phyloP scores from a whole-genome alignment of 192 early-diverging fungal genomes.

The Geranomyces variabilis region DNA sequence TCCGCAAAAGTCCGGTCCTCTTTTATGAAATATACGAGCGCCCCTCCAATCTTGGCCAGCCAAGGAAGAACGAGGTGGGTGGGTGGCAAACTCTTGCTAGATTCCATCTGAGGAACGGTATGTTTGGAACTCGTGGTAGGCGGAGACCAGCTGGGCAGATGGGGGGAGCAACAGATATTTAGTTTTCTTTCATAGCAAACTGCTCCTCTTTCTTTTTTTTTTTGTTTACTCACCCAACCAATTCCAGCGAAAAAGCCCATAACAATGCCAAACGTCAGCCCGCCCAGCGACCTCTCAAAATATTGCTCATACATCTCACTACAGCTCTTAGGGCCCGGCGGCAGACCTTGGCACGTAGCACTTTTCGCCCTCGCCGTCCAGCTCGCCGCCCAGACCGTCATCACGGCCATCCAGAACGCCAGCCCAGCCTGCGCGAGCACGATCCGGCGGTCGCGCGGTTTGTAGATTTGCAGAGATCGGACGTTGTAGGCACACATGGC shows the following conservation, averaged over 20 bases:
- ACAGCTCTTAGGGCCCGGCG: neutral
- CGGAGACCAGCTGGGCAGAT: no score
- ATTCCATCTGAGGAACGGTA: no score
- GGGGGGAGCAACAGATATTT: no score
- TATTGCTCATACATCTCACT: neutral
- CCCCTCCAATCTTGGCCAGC: no score
- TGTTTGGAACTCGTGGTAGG: no score
- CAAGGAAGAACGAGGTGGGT: no score
- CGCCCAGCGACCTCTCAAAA: neutral
- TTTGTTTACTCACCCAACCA: conserved; percentile 19
- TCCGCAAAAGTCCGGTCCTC: no score
- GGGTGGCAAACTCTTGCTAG: no score
- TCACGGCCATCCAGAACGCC: neutral
- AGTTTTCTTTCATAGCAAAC: no score
- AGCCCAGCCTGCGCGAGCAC: neutral
- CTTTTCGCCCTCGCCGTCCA: neutral
- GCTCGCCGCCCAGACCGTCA: neutral
- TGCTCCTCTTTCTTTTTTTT: no score
- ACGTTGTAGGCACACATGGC: conserved; percentile 13
- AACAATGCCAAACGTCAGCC: conserved; percentile 18
- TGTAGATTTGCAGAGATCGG: neutral
- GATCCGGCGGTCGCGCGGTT: neutral
- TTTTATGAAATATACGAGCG: no score
- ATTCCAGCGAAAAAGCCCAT: conserved; percentile 7
- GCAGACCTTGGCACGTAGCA: neutral